These are phyloP conservation scores for Solanum sitiens DNA, from an alignment of 257 asterid species.

Conservation along the genomic window DNA sequence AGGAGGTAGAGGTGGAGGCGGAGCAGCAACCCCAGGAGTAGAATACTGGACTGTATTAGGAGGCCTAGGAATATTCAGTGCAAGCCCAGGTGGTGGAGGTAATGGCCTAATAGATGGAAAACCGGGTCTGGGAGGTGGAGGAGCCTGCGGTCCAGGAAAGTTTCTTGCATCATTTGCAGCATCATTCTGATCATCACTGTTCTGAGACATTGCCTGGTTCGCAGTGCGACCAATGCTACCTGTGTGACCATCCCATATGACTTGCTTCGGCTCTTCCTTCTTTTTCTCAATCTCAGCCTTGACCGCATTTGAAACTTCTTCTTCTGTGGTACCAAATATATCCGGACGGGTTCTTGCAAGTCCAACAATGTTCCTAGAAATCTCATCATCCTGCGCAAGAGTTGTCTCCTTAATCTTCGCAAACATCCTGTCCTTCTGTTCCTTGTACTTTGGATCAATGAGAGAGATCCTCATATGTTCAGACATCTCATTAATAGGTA, in stretches of 20 bases:
- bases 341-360: conserved; percentile 93
- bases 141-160: conserved; percentile 76
- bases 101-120: conserved; percentile 61
- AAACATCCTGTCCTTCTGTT: conserved; percentile 95
- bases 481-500: conserved; percentile 83
- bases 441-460: conserved; percentile 91
- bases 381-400: conserved; percentile 93
- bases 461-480: conserved; percentile 97
- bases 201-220: conserved; percentile 88
- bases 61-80: conserved; percentile 64
- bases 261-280: conserved; percentile 93
- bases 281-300: conserved; percentile 93
- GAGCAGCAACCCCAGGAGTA: conserved; percentile 42
- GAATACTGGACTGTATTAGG: conserved; percentile 44
- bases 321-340: conserved; percentile 95
- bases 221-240: conserved; percentile 96
- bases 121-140: conserved; percentile 69
- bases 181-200: conserved; percentile 49
- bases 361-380: conserved; percentile 84
- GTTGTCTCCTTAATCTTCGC: conserved; percentile 94
- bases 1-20: conserved; percentile 63
- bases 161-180: conserved; percentile 36
- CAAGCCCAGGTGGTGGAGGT: conserved; percentile 85
- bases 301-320: conserved; percentile 96
- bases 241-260: conserved; percentile 96